phyloP scores from a whole-genome alignment of 495 filamentous ascomycete species.

The Aspergillus nanangensis region DNA sequence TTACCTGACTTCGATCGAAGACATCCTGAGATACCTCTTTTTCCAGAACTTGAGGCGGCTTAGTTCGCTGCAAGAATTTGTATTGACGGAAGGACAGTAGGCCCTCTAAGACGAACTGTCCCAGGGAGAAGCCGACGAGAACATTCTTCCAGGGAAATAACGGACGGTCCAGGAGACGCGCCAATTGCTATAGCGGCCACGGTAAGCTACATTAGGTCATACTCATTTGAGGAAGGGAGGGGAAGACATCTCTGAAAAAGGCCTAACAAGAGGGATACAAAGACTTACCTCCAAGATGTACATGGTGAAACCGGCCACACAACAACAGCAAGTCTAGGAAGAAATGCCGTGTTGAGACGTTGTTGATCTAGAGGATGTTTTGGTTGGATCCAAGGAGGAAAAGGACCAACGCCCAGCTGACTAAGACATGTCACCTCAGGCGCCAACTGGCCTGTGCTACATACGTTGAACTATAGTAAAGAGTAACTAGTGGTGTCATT shows the following conservation, averaged over 20 bases:
- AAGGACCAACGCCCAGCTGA: too few species aligned
- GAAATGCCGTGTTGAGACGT: conserved; percentile 27
- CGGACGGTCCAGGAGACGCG: conserved; percentile 81
- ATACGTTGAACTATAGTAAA: neutral
- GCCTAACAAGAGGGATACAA: neutral
- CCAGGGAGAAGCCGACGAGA: conserved; percentile 86
- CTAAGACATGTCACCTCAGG: too few species aligned
- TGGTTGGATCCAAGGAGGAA: neutral
- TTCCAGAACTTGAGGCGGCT: conserved; percentile 76
- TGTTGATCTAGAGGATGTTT: neutral
- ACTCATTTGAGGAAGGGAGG: neutral
- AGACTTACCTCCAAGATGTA: conserved; percentile 43
- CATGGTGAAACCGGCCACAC: conserved; percentile 27
- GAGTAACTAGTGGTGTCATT: conserved; percentile 13
- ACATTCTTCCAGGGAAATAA: conserved; percentile 96
- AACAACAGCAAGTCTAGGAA: conserved; percentile 18
- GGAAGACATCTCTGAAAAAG: neutral
- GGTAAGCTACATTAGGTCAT: conserved; percentile 5
- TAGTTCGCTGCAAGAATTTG: conserved; percentile 70
- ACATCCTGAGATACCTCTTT: conserved; percentile 84
- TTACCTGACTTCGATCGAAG: conserved; percentile 88
- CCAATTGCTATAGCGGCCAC: conserved; percentile 62
- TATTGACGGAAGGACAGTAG: conserved; percentile 86
- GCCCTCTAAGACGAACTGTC: conserved; percentile 81
- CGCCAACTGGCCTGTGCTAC: too few species aligned